A percentile compares a stretch with the other conserved stretches of the same genome.
These are phyloP conservation scores for Phanerodontia chrysosporium DNA, from an alignment of 768 basidiomycete species.

Conservation along the genomic window DNA sequence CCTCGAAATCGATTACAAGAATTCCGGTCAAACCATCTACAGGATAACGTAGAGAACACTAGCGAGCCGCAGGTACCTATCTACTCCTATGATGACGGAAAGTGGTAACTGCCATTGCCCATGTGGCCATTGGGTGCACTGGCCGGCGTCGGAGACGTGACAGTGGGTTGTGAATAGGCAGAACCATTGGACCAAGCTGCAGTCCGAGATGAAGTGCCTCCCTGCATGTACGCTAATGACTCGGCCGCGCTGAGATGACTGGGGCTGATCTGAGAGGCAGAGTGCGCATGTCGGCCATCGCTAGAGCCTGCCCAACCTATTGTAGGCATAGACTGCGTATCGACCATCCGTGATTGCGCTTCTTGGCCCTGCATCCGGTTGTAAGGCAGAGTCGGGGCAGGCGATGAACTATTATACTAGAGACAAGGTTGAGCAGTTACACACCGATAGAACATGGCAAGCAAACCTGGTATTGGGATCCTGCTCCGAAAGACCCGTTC, in stretches of 20 bases:
- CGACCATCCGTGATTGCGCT: neutral
- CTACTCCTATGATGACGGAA: neutral
- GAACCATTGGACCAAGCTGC: neutral
- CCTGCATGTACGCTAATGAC: constrained; percentile 13
- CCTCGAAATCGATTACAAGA: neutral
- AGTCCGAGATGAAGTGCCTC: neutral
- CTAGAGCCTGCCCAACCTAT: neutral
- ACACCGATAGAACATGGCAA: neutral
- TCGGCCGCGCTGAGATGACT: constrained; percentile 13
- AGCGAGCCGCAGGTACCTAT: neutral
- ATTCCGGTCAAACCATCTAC: neutral
- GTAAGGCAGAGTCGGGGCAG: neutral
- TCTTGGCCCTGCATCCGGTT: neutral
- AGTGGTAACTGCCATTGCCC: constrained; percentile 1
- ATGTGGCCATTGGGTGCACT: neutral
- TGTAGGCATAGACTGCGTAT: neutral
- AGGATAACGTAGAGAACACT: neutral
- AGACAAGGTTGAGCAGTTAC: neutral
- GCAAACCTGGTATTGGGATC: neutral
- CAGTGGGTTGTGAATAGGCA: neutral
- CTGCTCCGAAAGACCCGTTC: neutral
- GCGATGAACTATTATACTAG: neutral
- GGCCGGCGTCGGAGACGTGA: neutral
- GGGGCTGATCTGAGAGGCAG: neutral
- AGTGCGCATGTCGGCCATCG: neutral